Base-by-base conservation (phyloP, 192 early-diverging fungal species). In the Backusella psychrophila region DNA sequence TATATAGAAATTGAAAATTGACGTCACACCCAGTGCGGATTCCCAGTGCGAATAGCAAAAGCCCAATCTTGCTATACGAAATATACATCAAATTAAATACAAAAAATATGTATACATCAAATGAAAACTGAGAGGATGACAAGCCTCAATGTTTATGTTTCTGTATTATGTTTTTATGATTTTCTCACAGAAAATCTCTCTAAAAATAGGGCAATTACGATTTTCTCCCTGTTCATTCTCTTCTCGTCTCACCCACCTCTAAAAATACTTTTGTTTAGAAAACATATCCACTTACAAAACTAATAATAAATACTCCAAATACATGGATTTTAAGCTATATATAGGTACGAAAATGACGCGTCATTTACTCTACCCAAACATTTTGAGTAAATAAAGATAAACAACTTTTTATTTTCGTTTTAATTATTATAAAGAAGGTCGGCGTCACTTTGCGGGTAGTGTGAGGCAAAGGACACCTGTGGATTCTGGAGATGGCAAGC, bases 391-490 rank as follows among this genome's bases (percentile, higher is more conserved):
- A 6, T 19, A 4, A n/a, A 4, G 6, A 49, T 19, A 49, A 49
- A n/a, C 17, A 49, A 0, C 38, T 39, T 39, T 12, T 41, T 69
- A 23, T 26, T 42, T 70, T 70, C 39, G 9, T 67, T 78, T 78
- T 78, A 23, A 67, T 69, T 74, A 70, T 29, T 39, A 70, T 36
- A 56, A 52, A 59, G 34, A 19, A 38, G 59, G 56, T 86, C 72
- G 86, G 82, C 87, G 85, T 90, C 89, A 88, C 79, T 79, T 80
- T 78, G 75, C 87, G 80, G 74, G 71, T 84, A 91, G 90, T 91
- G 90, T 85, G 82, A 91, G 81, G 84, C 88, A 71, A 85, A 82
- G 82, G 89, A 90, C 88, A 91, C 85, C 88, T 74, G 86, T 88
- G 89, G 71, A 73, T 75, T 73, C 56, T 34, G 21, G 68, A 81